These are phyloP conservation scores for Deinandra increscens DNA, from an alignment of 129 eudicot species.

Conservation along the genomic window DNA sequence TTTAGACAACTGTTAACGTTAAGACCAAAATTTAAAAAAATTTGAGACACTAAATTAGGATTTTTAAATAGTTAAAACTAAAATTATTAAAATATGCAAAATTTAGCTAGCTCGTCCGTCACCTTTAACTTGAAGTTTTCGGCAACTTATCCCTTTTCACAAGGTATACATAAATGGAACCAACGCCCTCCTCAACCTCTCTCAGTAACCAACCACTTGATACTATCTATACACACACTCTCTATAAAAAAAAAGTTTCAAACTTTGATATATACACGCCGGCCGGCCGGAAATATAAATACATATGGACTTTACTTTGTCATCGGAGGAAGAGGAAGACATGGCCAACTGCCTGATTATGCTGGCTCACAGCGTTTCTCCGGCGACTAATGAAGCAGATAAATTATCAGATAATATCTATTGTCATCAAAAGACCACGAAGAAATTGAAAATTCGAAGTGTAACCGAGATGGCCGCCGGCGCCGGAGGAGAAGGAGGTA, in stretches of 20 bases:
- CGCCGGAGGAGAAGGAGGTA: slow-evolving; percentile 8
- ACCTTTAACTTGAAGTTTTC: background rate
- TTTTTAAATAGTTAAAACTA: no score
- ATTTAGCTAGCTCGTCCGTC: no score
- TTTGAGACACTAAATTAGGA: no score
- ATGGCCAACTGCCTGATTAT: slow-evolving; percentile 47
- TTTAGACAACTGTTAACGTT: no score
- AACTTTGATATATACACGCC: background rate
- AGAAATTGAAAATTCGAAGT: slow-evolving; percentile 29
- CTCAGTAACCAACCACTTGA: slow-evolving; percentile 19
- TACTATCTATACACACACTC: slow-evolving; percentile 13
- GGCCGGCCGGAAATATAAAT: no score
- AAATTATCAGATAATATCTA: background rate
- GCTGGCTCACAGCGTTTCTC: slow-evolving; percentile 33
- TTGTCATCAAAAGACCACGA: background rate
- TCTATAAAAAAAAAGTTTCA: no score
- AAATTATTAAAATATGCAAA: no score
- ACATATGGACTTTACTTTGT: slow-evolving; percentile 27
- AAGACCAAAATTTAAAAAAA: no score
- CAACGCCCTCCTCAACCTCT: slow-evolving; percentile 16
- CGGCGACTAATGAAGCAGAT: slow-evolving; percentile 6
- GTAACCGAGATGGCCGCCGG: slow-evolving; percentile 31
- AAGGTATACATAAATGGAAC: slow-evolving; percentile 20
- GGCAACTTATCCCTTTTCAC: slow-evolving; percentile 3
- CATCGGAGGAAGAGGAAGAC: slow-evolving; percentile 44